Percentiles rank a stretch among this genome's conserved stretches.
phyloP scores from a whole-genome alignment of 352 stramenopile species.

The Plasmopara muralis region DNA sequence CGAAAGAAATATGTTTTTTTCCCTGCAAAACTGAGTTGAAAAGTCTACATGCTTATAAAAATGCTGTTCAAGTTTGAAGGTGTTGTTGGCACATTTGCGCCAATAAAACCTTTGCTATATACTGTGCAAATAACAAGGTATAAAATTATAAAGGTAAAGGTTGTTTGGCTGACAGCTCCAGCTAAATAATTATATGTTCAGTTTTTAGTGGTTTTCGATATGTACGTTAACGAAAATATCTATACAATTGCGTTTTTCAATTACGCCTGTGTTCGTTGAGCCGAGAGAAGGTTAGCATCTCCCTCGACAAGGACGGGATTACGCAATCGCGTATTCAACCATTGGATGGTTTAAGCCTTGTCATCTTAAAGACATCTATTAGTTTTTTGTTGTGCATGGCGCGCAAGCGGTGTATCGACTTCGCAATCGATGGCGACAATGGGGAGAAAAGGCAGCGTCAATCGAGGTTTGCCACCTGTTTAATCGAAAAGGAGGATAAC shows the following conservation, averaged over 20 bases:
- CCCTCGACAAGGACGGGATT: slow-evolving; percentile 92
- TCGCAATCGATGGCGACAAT: background rate
- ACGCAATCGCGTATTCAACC: slow-evolving; percentile 72
- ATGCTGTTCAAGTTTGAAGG: too few species aligned
- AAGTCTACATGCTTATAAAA: too few species aligned
- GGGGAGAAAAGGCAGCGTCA: slow-evolving; percentile 16
- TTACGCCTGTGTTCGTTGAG: slow-evolving; percentile 92
- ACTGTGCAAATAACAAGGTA: too few species aligned
- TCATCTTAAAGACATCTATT: slow-evolving; percentile 51
- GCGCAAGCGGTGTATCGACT: slow-evolving; percentile 6
- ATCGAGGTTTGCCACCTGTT: slow-evolving; percentile 3
- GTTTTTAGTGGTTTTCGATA: slow-evolving; percentile 3
- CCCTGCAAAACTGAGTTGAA: too few species aligned
- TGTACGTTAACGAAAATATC: too few species aligned
- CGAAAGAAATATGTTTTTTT: too few species aligned
- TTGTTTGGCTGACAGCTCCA: slow-evolving; percentile 31
- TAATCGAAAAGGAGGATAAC: background rate
- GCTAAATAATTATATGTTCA: slow-evolving; percentile 5
- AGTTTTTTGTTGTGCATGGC: slow-evolving; percentile 49
- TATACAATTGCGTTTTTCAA: too few species aligned
- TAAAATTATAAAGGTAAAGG: background rate
- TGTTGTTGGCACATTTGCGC: too few species aligned
- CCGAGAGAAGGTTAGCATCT: slow-evolving; percentile 93
- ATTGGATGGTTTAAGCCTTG: slow-evolving; percentile 84
- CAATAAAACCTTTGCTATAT: too few species aligned